These are phyloP conservation scores for Nemophila menziesii DNA, from an alignment of 257 asterid genomes.

Conservation along the genomic window DNA sequence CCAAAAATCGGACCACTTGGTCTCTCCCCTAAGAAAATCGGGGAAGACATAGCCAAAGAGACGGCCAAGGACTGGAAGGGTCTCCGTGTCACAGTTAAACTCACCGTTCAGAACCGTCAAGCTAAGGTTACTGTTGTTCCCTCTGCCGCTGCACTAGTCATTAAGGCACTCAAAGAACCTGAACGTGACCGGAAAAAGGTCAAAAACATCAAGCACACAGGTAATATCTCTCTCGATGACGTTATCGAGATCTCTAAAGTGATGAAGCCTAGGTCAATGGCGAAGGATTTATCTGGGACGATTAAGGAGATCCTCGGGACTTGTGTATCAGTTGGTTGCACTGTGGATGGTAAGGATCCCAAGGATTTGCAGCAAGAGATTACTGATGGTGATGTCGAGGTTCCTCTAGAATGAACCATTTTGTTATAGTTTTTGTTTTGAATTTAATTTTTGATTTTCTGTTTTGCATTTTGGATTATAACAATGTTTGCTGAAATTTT, in stretches of 20 bases:
- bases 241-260: slow-evolving; percentile 51
- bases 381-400: slow-evolving; percentile 44
- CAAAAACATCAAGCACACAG: slow-evolving; percentile 45
- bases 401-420: slow-evolving; percentile 32
- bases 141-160: slow-evolving; percentile 53
- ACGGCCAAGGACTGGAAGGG: slow-evolving; percentile 65
- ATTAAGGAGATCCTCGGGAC: slow-evolving; percentile 65
- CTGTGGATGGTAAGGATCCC: slow-evolving; percentile 63
- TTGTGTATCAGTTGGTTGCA: slow-evolving; percentile 55
- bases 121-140: slow-evolving; percentile 51
- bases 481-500: slow-evolving; percentile 5
- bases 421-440: slow-evolving; percentile 5
- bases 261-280: slow-evolving; percentile 46
- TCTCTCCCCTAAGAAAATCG: slow-evolving; percentile 49
- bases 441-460: slow-evolving; percentile 1
- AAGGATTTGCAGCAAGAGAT: slow-evolving; percentile 63
- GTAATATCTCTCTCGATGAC: slow-evolving; percentile 47
- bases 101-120: slow-evolving; percentile 54
- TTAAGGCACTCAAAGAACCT: slow-evolving; percentile 51
- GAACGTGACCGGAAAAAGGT: slow-evolving; percentile 53
- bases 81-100: slow-evolving; percentile 53
- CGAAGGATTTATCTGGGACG: slow-evolving; percentile 47
- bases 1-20: slow-evolving; percentile 54
- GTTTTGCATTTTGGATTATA: background rate
- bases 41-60: slow-evolving; percentile 55